phyloP scores from a whole-genome alignment of 2,329 filamentous ascomycete species.

The Mollisia scopiformis region DNA sequence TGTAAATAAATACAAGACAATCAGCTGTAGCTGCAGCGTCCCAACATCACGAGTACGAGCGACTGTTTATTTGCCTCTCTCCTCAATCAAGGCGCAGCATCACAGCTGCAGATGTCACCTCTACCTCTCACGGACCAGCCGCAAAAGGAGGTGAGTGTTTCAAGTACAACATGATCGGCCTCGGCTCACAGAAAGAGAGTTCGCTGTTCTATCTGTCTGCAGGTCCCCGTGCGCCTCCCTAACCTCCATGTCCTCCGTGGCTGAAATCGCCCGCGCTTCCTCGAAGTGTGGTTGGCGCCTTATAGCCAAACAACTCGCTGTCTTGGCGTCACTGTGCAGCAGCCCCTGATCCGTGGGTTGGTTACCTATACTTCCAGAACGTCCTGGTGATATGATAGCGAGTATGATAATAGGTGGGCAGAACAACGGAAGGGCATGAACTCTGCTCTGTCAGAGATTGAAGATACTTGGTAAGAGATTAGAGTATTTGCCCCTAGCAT shows the following conservation, averaged over 20 bases:
- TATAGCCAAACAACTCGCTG: not conserved
- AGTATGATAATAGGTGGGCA: not conserved
- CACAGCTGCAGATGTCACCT: not conserved
- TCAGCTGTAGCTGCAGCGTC: not conserved
- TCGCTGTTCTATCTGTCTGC: too few relatives aligned
- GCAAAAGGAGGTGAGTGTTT: conserved; percentile 9
- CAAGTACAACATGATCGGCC: conserved; percentile 6
- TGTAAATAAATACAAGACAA: not conserved
- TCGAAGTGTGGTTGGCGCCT: not conserved
- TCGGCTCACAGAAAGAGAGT: not conserved
- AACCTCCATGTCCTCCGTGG: not conserved
- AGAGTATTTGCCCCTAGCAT: not conserved
- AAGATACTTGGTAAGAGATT: too few relatives aligned
- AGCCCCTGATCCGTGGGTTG: conserved; percentile 6
- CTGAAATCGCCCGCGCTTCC: not conserved
- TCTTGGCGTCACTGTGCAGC: conserved; percentile 12
- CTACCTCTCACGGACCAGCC: not conserved
- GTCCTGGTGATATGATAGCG: not conserved
- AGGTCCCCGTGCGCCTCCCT: conserved; percentile 17
- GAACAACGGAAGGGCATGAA: not conserved
- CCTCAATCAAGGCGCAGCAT: not conserved
- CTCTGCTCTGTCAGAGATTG: too few relatives aligned
- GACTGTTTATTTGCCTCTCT: not conserved
- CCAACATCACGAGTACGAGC: not conserved
- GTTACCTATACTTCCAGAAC: not conserved